A percentile compares a stretch with the other conserved stretches of the same genome.
These are phyloP conservation scores for Tuber melanosporum DNA, from an alignment of 495 filamentous ascomycete species.

Conservation along the genomic window DNA sequence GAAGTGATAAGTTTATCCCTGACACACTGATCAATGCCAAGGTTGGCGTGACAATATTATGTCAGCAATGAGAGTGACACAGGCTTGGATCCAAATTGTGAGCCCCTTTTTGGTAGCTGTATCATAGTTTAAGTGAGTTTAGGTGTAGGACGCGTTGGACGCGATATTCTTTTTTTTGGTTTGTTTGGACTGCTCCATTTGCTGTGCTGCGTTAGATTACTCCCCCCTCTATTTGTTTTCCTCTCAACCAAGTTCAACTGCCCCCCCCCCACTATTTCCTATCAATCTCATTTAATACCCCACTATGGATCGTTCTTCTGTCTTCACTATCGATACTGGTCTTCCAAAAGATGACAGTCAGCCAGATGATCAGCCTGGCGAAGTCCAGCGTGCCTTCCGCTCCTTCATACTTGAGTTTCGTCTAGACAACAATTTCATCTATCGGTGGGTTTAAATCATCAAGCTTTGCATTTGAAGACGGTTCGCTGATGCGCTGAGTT, in stretches of 20 bases:
- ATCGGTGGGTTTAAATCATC: conserved; percentile 56
- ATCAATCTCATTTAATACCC: conserved; percentile 8
- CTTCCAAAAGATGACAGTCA: conserved; percentile 58
- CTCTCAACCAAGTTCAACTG: conserved; percentile 17
- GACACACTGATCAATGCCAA: neutral
- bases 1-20: neutral
- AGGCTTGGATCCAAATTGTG: neutral
- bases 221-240: conserved; percentile 12
- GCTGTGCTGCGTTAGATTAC: neutral
- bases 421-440: conserved; percentile 92
- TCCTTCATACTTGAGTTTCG: conserved; percentile 93
- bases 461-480: neutral
- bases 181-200: conserved; percentile 6
- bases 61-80: neutral
- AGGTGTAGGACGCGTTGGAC: conserved; percentile 5
- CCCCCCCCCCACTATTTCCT: conserved; percentile 32
- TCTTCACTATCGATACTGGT: conserved; percentile 68
- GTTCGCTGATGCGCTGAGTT: conserved; percentile 10
- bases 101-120: neutral
- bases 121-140: neutral
- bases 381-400: conserved; percentile 58
- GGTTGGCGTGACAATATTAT: neutral
- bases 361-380: conserved; percentile 51
- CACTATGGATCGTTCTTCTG: conserved; percentile 79
- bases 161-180: conserved; percentile 11